A percentile compares a stretch with the other conserved stretches of the same genome.
Conservation (phyloP, 495 filamentous ascomycete genomes). For the Penicilliopsis zonata region DNA sequence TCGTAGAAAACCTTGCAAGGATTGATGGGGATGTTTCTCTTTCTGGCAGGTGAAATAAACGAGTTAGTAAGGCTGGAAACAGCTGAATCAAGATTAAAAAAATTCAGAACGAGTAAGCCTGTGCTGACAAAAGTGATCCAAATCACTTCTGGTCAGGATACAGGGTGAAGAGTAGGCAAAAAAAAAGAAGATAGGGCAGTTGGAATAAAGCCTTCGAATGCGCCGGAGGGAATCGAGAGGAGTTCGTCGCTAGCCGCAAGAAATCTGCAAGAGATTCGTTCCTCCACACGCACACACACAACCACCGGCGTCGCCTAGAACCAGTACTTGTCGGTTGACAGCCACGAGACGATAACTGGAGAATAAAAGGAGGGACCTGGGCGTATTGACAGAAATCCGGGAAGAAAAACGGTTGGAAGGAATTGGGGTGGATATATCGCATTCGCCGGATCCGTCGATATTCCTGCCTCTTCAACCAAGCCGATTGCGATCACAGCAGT, state of each 20-base stretch:
- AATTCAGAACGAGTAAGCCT: neutral
- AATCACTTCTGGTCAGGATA: too few species aligned
- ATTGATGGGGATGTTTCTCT: constrained; percentile 12
- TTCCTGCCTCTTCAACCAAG: constrained; percentile 15
- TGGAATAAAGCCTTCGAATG: too few species aligned
- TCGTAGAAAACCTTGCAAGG: constrained; percentile 15
- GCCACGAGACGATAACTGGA: too few species aligned
- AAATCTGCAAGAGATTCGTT: too few species aligned
- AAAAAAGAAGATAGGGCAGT: neutral
- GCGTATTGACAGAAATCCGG: too few species aligned
- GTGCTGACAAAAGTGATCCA: neutral
- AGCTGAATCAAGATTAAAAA: constrained; percentile 23
- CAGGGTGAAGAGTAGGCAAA: neutral
- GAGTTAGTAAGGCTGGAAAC: constrained; percentile 16
- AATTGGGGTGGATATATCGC: constrained; percentile 6
- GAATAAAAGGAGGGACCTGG: constrained; percentile 17
- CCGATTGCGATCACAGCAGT: constrained; percentile 23
- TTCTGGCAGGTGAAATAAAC: too few species aligned
- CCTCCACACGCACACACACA: too few species aligned
- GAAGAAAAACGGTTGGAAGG: neutral
- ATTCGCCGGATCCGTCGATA: constrained; percentile 23
- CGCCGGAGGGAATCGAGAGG: too few species aligned
- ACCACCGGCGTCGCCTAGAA: too few species aligned
- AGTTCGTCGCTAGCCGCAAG: too few species aligned
- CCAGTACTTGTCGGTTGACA: too few species aligned